These are phyloP conservation scores for Colletotrichum salicis DNA, from an alignment of 2,329 filamentous ascomycete genomes.

Conservation along the genomic window DNA sequence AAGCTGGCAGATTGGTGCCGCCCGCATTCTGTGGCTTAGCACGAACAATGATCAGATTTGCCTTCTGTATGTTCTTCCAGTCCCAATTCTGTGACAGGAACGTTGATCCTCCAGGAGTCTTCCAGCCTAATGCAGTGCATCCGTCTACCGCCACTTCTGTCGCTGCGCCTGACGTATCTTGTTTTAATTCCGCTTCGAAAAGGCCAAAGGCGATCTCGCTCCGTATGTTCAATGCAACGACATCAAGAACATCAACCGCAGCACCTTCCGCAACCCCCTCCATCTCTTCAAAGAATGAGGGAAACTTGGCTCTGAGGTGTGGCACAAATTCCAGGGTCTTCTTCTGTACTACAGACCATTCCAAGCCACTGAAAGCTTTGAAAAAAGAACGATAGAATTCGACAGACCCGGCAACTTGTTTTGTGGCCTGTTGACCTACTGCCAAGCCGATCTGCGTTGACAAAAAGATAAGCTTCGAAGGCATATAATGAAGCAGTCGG, in stretches of 20 bases:
- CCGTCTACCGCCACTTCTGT: neutral
- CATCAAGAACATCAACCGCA: neutral
- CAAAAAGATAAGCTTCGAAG: neutral
- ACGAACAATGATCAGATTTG: neutral
- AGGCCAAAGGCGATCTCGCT: neutral
- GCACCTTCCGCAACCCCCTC: neutral
- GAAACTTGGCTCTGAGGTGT: neutral
- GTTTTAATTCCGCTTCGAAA: neutral
- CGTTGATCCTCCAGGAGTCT: neutral
- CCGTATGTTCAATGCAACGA: neutral
- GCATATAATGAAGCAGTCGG: neutral
- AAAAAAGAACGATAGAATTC: neutral
- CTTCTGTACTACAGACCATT: neutral
- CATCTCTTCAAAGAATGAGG: neutral
- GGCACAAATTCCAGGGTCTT: neutral
- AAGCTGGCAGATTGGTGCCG: slow-evolving; percentile 48
- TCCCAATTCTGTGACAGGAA: neutral
- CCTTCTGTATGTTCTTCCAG: neutral
- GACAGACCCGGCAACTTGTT: neutral
- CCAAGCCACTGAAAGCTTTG: neutral
- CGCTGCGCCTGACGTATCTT: neutral
- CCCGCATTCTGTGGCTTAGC: neutral
- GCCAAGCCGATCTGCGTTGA: neutral
- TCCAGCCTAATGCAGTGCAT: neutral
- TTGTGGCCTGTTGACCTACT: neutral